Evolutionary conservation across 2,329 filamentous ascomycete species (phyloP).

Genomic region (Furcasterigmium sp.): DNA sequence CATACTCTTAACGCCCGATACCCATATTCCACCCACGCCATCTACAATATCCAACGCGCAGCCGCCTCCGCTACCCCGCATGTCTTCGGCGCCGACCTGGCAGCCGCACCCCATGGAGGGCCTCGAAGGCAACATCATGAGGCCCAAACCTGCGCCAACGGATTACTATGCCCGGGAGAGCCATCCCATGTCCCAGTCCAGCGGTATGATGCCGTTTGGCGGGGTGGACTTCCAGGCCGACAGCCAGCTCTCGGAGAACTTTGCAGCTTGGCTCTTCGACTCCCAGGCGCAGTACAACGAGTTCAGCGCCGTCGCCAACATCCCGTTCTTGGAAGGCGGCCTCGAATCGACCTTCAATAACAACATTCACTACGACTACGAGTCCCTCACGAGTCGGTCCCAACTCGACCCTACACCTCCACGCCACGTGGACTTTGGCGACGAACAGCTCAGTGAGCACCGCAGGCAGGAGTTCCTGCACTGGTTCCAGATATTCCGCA

Average conservation of each 20-base stretch:
- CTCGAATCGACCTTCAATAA: conserved; percentile 47
- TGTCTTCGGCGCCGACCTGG: conserved; percentile 23
- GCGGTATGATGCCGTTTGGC: conserved; percentile 26
- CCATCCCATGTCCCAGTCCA: conserved; percentile 21
- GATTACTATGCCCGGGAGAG: conserved; percentile 27
- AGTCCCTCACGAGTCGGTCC: conserved; percentile 41
- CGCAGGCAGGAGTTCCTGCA: conserved; percentile 39
- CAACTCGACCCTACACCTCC: conserved; percentile 38
- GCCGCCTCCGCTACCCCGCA: conserved; percentile 8
- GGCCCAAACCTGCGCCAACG: conserved; percentile 23
- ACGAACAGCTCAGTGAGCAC: conserved; percentile 38
- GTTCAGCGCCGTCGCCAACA: conserved; percentile 31
- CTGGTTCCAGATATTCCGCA: conserved; percentile 36
- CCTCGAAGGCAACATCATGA: conserved; percentile 26
- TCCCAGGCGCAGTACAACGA: conserved; percentile 34
- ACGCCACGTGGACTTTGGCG: conserved; percentile 29
- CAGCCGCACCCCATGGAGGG: conserved; percentile 25
- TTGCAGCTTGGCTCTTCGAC: conserved; percentile 48
- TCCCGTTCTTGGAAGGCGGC: conserved; percentile 43
- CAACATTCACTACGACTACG: conserved; percentile 45
- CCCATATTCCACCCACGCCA: conserved; percentile 22
- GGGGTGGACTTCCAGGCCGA: conserved; percentile 26
- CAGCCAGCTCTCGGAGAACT: conserved; percentile 34
- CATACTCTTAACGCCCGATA: conserved; percentile 37
- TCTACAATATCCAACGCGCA: conserved; percentile 16